Base-by-base conservation (phyloP, 75 land plant species). In the Isoetes taiwanensis region DNA sequence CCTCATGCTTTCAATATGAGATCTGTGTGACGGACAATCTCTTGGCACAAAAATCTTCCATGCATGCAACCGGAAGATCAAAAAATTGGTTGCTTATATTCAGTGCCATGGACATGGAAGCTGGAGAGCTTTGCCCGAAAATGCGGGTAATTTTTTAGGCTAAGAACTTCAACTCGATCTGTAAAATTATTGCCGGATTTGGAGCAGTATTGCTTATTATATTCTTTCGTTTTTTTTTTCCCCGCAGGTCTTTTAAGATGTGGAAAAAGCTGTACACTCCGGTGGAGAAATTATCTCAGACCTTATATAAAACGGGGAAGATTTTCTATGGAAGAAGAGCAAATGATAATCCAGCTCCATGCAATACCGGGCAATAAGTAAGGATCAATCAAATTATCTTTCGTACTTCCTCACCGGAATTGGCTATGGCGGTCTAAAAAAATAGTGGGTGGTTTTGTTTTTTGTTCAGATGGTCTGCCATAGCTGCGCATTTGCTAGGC, bases 61-160 rank as follows among this genome's bases (percentile, higher is more conserved):
- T n/a, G n/a, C n/a, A n/a, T n/a, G n/a, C n/a, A n/a, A n/a, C n/a
- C n/a, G n/a, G n/a, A n/a, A n/a, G n/a, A n/a, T n/a, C n/a, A n/a
- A 63, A 11, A 63, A 63, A 32, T 42, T 63, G 30, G 59, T 63
- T 43, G 59, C 58, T 9, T 63, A 63, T 30, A 53, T 63, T 30
- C 65, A 53, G 40, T 3, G 58, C 39, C 59, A 54, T 35, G 65
- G 65, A 5, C 65, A 53, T 26, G 65, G 65, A 10, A 63, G 65
- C 40, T 63, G 65, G 65, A 55, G 65, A 24, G 58, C 56, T 11
- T 57, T 63, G 14, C 65, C 65, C 32, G 29, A 53, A 26, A 24
- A 53, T 26, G 65, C 65, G 6, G 65, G 65, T 63, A 0, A n/a
- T n/a, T n/a, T n/a, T n/a, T n/a, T n/a, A n/a, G n/a, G n/a, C n/a